Conservation (phyloP, 1,284 basidiomycete species). For the Apiotrichum gamsii region DNA sequence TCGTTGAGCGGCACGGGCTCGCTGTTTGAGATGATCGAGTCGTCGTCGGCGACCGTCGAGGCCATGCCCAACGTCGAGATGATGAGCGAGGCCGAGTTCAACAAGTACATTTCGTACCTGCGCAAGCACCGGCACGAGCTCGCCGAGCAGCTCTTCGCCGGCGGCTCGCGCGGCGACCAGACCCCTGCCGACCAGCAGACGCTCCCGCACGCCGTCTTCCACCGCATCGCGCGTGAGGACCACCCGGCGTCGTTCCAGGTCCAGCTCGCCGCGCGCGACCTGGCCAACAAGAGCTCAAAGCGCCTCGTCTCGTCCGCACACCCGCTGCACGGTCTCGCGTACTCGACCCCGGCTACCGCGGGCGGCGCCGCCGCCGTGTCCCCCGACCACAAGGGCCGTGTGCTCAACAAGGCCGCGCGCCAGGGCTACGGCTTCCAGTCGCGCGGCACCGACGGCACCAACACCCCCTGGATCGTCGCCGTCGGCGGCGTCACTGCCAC, state of each 20-base stretch:
- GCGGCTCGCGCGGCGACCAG: background rate
- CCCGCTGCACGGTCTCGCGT: slow-evolving; percentile 33
- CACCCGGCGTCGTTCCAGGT: slow-evolving; percentile 27
- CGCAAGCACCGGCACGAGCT: slow-evolving; percentile 22
- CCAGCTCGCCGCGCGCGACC: slow-evolving; percentile 11
- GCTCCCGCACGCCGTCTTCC: slow-evolving; percentile 9
- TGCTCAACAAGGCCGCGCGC: slow-evolving; percentile 11
- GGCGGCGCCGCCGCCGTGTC: slow-evolving; percentile 5
- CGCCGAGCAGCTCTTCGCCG: background rate
- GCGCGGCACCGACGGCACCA: slow-evolving; percentile 23
- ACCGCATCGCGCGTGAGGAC: slow-evolving; percentile 1
- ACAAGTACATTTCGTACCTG: slow-evolving; percentile 32
- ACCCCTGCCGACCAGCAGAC: slow-evolving; percentile 9
- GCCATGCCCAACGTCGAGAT: slow-evolving; percentile 39
- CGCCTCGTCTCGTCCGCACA: slow-evolving; percentile 31
- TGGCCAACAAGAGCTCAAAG: slow-evolving; percentile 9
- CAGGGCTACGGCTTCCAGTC: slow-evolving; percentile 13
- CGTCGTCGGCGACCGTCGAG: background rate
- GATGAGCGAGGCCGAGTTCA: slow-evolving; percentile 39
- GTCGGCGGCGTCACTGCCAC: slow-evolving; percentile 38
- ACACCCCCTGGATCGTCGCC: slow-evolving; percentile 34
- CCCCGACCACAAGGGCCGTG: slow-evolving; percentile 15
- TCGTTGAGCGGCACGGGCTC: background rate
- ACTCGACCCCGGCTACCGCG: slow-evolving; percentile 22
- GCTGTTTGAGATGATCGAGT: slow-evolving; percentile 1